A percentile compares a stretch with the other conserved stretches of the same genome.
These are phyloP conservation scores for Wickerhamiella kurtzmanii DNA, from an alignment of 805 yeast species.

Conservation along the genomic window DNA sequence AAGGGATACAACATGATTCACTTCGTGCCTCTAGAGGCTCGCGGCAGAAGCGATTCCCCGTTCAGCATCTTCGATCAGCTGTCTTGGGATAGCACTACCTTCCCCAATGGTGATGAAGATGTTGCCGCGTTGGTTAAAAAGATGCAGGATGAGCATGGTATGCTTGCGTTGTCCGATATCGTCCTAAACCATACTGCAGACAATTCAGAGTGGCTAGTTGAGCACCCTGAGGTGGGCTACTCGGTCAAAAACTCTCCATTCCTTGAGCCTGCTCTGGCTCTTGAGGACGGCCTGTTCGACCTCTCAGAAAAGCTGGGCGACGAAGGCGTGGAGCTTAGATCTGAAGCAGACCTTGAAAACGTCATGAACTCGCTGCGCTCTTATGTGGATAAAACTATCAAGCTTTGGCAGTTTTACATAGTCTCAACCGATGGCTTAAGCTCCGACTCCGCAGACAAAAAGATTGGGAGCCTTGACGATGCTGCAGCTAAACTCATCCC, in stretches of 20 bases:
- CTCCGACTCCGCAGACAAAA: background rate
- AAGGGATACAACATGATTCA: slow-evolving; percentile 94
- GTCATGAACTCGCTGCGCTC: slow-evolving; percentile 55
- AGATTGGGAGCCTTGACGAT: background rate
- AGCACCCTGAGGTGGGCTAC: slow-evolving; percentile 86
- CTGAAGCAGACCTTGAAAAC: slow-evolving; percentile 40
- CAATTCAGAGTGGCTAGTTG: slow-evolving; percentile 72
- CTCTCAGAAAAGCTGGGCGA: slow-evolving; percentile 46
- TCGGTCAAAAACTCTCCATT: slow-evolving; percentile 82
- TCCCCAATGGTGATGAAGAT: slow-evolving; percentile 39
- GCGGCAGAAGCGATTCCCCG: slow-evolving; percentile 88
- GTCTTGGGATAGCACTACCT: slow-evolving; percentile 52
- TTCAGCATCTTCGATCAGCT: slow-evolving; percentile 84
- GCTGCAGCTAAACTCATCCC: slow-evolving; percentile 35
- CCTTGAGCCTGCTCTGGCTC: slow-evolving; percentile 66
- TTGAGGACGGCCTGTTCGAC: slow-evolving; percentile 54
- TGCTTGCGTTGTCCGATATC: slow-evolving; percentile 76
- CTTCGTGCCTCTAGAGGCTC: slow-evolving; percentile 80
- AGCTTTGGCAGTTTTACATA: slow-evolving; percentile 83
- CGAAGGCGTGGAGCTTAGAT: slow-evolving; percentile 39
- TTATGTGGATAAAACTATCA: slow-evolving; percentile 34
- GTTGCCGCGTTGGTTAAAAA: slow-evolving; percentile 38
- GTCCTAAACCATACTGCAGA: slow-evolving; percentile 93
- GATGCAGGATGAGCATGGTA: slow-evolving; percentile 41
- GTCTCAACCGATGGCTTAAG: slow-evolving; percentile 29